Evolutionary conservation across 2,329 filamentous ascomycete genomes (phyloP), one percentile per base, ranked within the genome.

Genomic region (Ceratocystiopsis sp.): DNA sequence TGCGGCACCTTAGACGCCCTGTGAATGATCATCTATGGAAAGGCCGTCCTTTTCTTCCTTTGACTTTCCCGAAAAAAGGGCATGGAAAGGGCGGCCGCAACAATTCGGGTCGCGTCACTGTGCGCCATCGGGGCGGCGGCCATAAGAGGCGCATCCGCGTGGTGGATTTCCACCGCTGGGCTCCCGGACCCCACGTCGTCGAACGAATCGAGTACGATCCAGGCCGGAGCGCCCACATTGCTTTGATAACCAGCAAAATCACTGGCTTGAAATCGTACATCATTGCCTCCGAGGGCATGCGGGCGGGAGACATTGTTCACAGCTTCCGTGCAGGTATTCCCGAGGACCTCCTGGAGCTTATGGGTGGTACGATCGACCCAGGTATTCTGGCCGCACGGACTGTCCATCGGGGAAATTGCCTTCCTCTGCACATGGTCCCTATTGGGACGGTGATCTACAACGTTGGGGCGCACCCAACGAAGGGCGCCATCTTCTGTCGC

Each of bases 21-120:
- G 80, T 95, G 62, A 96, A 96, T 62, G 86, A 95, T 55, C 91
- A 98, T 61, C 67, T 98, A 38, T 96, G 85, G 85, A 95, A 93
- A 63, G 91, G 91, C 46, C 72, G 86, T 45, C 84, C 91, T 1
- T 78, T 81, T 51, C 68, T 84, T 33, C 75, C 79, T 41, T 71
- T 98, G 60, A 98, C 93, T 12, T 84, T 85, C 55, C 77, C 86
- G 35, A 94, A 95, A 61, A 89, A 89, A 60, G 91, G 91, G 15
- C 86, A 94, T 54, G 79, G 75, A 42, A 91, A 93, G 60, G 93
- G 91, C 61, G 91, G 91, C 37, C 76, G 91, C 54, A 98, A 98
- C 60, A 82, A 84, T 56, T 80, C 73, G 43, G 93, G 91, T 19
- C 70, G 75, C 50, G 74, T 98, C 48, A 94, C 86, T 1, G 80